These are phyloP conservation scores for Penicillium sp. DNA, from an alignment of 2,329 filamentous ascomycete genomes.

Conservation along the genomic window DNA sequence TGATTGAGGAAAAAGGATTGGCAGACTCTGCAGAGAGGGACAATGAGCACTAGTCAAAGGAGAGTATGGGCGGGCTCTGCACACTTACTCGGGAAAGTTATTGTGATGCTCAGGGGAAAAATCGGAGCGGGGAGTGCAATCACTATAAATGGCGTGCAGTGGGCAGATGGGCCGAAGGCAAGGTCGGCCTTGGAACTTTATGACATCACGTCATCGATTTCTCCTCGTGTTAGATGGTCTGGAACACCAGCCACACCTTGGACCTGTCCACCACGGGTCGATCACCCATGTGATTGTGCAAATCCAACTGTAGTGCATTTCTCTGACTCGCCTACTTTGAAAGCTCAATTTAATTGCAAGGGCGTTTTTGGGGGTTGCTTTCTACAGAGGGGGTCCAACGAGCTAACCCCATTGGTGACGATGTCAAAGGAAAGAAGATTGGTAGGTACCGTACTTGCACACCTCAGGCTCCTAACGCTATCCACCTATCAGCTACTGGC, in stretches of 20 bases:
- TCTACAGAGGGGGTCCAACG: too few relatives aligned
- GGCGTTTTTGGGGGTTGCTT: too few relatives aligned
- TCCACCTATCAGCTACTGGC: too few relatives aligned
- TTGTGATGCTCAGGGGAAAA: constrained; percentile 1
- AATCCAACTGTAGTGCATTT: too few relatives aligned
- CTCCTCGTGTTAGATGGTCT: constrained; percentile 1
- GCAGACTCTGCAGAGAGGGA: not conserved
- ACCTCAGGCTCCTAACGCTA: too few relatives aligned
- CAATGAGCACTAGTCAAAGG: not conserved
- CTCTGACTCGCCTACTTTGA: too few relatives aligned
- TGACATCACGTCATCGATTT: constrained; percentile 32
- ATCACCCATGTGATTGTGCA: not conserved
- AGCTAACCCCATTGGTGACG: too few relatives aligned
- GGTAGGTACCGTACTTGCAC: too few relatives aligned
- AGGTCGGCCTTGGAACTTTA: constrained; percentile 13
- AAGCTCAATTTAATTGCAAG: not conserved
- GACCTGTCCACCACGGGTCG: not conserved
- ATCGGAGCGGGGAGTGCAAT: constrained; percentile 20
- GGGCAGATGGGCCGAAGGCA: not conserved
- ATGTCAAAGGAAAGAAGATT: too few relatives aligned
- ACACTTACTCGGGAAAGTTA: not conserved
- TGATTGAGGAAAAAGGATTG: not conserved
- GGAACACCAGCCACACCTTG: constrained; percentile 4
- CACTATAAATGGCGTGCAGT: not conserved
- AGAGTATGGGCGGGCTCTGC: too few relatives aligned